phyloP scores from a whole-genome alignment of 2,329 filamentous ascomycete species.

The Fusarium avenaceum region DNA sequence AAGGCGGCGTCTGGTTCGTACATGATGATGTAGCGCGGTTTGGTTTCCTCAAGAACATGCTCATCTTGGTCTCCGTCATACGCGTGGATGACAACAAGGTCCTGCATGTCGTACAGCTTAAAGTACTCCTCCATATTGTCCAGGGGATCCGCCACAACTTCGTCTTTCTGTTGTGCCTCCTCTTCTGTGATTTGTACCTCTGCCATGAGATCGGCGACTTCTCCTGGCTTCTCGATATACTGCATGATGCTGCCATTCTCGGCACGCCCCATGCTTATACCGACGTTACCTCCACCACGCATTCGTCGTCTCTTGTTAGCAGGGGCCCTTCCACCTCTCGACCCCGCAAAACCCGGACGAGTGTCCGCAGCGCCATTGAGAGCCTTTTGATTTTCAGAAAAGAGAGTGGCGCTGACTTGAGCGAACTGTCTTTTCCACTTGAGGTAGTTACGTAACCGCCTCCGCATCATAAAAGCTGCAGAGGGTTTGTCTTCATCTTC shows the following conservation, averaged over 20 bases:
- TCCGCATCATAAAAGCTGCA: slow-evolving; percentile 89
- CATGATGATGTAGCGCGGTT: slow-evolving; percentile 97
- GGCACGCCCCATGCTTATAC: slow-evolving; percentile 70
- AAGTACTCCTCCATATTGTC: slow-evolving; percentile 95
- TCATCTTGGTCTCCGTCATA: slow-evolving; percentile 98
- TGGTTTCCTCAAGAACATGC: slow-evolving; percentile 93
- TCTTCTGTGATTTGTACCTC: slow-evolving; percentile 85
- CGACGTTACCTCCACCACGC: slow-evolving; percentile 79
- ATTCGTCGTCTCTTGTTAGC: slow-evolving; percentile 88
- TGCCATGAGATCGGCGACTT: slow-evolving; percentile 85
- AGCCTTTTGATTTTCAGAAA: slow-evolving; percentile 83
- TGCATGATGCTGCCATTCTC: slow-evolving; percentile 81
- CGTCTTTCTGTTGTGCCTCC: slow-evolving; percentile 81
- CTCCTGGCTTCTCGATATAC: slow-evolving; percentile 84
- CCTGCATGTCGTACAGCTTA: slow-evolving; percentile 90
- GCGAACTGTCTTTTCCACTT: slow-evolving; percentile 92
- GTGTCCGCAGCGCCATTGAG: slow-evolving; percentile 76
- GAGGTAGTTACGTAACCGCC: slow-evolving; percentile 87
- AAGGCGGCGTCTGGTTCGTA: slow-evolving; percentile 97
- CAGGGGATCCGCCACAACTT: slow-evolving; percentile 80
- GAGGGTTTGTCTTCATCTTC: slow-evolving; percentile 74
- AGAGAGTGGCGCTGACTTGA: slow-evolving; percentile 83
- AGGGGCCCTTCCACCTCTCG: slow-evolving; percentile 72
- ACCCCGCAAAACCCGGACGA: slow-evolving; percentile 59
- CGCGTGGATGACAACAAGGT: slow-evolving; percentile 88